These are phyloP conservation scores for Colletotrichum simmondsii DNA, from an alignment of 2,329 filamentous ascomycete genomes.

Conservation along the genomic window DNA sequence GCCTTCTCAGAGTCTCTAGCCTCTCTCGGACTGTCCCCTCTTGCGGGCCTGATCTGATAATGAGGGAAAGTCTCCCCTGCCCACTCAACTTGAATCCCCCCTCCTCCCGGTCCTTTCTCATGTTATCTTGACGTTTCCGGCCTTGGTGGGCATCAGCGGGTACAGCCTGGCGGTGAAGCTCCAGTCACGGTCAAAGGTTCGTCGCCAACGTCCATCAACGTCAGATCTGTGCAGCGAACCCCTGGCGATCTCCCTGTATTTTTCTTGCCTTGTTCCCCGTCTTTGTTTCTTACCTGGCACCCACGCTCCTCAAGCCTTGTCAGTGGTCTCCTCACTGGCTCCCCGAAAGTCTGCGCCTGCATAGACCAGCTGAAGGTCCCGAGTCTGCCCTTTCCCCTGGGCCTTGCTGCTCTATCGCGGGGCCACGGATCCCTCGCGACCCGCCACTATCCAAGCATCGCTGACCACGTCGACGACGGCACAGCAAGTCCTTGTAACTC, in stretches of 20 bases:
- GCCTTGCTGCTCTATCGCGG: conserved; percentile 2
- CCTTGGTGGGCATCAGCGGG: neutral
- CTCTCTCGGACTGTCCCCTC: neutral
- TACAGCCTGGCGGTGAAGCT: conserved; percentile 9
- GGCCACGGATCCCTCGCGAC: conserved; percentile 11
- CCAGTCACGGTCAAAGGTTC: neutral
- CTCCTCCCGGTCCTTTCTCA: neutral
- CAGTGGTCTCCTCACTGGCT: neutral
- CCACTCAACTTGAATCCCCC: neutral
- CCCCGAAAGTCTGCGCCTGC: conserved; percentile 3
- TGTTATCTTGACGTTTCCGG: neutral
- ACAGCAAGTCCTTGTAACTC: neutral
- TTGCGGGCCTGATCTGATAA: conserved; percentile 21
- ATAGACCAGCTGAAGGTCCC: conserved; percentile 22
- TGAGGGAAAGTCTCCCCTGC: neutral
- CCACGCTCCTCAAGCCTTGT: too few species aligned
- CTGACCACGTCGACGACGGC: conserved; percentile 18
- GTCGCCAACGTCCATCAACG: conserved; percentile 4
- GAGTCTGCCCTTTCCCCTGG: neutral
- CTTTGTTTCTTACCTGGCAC: neutral
- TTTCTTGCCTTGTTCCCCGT: conserved; percentile 5
- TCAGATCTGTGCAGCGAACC: conserved; percentile 27
- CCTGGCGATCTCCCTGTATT: conserved; percentile 17
- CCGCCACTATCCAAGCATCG: conserved; percentile 15
- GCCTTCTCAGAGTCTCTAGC: neutral